A percentile compares a stretch with the other conserved stretches of the same genome.
These are phyloP conservation scores for Diutina mesorugosa DNA, from an alignment of 1,139 yeast species.

Conservation along the genomic window DNA sequence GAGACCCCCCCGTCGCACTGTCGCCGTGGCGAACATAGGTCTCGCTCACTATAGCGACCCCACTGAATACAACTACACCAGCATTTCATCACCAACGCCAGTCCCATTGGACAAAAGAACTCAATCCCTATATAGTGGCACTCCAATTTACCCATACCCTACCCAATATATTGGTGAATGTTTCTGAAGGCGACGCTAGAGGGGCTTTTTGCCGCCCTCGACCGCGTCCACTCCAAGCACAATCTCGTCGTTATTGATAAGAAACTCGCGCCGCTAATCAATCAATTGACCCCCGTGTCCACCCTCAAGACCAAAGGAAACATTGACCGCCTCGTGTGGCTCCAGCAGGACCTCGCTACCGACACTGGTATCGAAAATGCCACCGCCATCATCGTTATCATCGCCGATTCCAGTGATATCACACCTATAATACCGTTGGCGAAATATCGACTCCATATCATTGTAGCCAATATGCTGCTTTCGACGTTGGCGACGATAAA, in stretches of 20 bases:
- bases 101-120: too few species aligned
- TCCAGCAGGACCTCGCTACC: constrained; percentile 12
- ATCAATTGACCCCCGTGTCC: constrained; percentile 49
- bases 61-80: too few species aligned
- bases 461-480: not conserved
- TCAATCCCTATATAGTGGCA: too few species aligned
- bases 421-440: not conserved
- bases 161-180: not conserved
- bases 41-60: too few species aligned
- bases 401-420: constrained; percentile 2
- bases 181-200: not conserved
- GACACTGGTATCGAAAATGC: constrained; percentile 11
- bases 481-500: not conserved
- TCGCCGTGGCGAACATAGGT: too few species aligned
- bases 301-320: constrained; percentile 41
- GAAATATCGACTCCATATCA: not conserved
- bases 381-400: constrained; percentile 21
- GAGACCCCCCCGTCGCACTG: too few species aligned
- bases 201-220: constrained; percentile 12
- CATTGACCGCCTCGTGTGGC: constrained; percentile 42
- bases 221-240: constrained; percentile 16
- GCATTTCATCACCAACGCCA: too few species aligned
- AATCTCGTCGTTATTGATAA: constrained; percentile 46
- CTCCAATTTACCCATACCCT: too few species aligned
- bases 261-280: constrained; percentile 39